Percentiles rank a stretch among this genome's conserved stretches.
Evolutionary conservation across 2,329 filamentous ascomycete genomes (phyloP).

Genomic region (Hymenoscyphus infarciens): DNA sequence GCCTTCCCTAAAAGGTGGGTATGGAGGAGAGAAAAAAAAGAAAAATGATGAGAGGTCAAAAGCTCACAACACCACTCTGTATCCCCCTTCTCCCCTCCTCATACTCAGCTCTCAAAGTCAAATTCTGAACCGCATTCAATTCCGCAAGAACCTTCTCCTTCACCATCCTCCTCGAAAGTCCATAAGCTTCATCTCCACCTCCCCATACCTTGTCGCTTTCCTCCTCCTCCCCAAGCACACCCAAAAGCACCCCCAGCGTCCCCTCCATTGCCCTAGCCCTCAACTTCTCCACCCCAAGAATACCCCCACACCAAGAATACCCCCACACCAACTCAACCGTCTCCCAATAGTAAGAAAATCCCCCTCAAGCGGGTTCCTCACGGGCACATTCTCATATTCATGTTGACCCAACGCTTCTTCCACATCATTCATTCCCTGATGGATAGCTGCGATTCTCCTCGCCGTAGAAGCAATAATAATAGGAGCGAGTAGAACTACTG

Average conservation of each 20-base stretch:
- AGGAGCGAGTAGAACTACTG: neutral
- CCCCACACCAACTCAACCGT: slow-evolving; percentile 2
- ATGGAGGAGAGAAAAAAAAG: neutral
- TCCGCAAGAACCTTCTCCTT: too few species aligned
- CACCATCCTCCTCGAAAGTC: too few species aligned
- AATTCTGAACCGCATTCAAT: too few species aligned
- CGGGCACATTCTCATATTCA: slow-evolving; percentile 9
- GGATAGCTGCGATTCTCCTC: neutral
- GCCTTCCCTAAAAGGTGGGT: too few species aligned
- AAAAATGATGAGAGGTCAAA: neutral
- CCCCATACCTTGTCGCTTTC: too few species aligned
- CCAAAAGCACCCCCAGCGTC: too few species aligned
- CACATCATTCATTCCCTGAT: slow-evolving; percentile 6
- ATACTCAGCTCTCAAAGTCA: too few species aligned
- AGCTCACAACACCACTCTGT: too few species aligned
- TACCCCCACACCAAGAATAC: slow-evolving; percentile 4
- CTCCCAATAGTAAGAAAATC: slow-evolving; percentile 15
- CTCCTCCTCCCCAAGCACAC: too few species aligned
- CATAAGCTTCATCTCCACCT: too few species aligned
- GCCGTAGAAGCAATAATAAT: neutral
- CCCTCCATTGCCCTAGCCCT: too few species aligned
- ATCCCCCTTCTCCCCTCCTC: too few species aligned
- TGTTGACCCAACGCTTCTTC: slow-evolving; percentile 17
- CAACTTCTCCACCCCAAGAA: neutral
- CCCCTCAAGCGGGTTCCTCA: slow-evolving; percentile 13